These are phyloP conservation scores for Hydrangea macrophylla DNA, from an alignment of 148 eudicot species.

Conservation along the genomic window DNA sequence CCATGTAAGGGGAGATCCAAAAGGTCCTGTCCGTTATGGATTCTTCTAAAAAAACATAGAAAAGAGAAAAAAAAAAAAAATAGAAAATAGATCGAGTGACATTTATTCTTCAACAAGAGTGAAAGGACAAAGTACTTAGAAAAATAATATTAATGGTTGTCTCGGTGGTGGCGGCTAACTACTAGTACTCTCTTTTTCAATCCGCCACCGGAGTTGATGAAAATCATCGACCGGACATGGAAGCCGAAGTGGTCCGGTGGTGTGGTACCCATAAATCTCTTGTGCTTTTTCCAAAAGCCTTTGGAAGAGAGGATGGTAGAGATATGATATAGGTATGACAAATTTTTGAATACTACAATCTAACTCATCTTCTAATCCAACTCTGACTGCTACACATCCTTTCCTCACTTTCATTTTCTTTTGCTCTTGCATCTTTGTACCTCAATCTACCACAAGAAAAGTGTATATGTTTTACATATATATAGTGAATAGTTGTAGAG, in stretches of 20 bases:
- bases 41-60: too few relatives aligned
- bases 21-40: too few relatives aligned
- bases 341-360: not conserved
- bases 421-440: not conserved
- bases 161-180: not conserved
- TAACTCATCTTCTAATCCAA: not conserved
- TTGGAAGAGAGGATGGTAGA: not conserved
- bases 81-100: too few relatives aligned
- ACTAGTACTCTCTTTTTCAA: not conserved
- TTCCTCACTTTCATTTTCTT: not conserved
- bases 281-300: not conserved
- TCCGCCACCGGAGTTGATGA: not conserved
- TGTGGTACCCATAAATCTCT: not conserved
- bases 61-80: too few relatives aligned
- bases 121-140: not conserved
- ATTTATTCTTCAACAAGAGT: conserved; percentile 1
- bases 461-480: too few relatives aligned
- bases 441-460: too few relatives aligned
- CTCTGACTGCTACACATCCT: not conserved
- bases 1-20: too few relatives aligned
- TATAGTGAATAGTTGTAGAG: too few relatives aligned
- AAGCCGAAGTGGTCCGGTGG: not conserved
- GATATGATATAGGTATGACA: not conserved
- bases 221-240: not conserved
- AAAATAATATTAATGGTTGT: not conserved